Conservation (phyloP, 441 rosid species). For the Aleurites moluccanus region DNA sequence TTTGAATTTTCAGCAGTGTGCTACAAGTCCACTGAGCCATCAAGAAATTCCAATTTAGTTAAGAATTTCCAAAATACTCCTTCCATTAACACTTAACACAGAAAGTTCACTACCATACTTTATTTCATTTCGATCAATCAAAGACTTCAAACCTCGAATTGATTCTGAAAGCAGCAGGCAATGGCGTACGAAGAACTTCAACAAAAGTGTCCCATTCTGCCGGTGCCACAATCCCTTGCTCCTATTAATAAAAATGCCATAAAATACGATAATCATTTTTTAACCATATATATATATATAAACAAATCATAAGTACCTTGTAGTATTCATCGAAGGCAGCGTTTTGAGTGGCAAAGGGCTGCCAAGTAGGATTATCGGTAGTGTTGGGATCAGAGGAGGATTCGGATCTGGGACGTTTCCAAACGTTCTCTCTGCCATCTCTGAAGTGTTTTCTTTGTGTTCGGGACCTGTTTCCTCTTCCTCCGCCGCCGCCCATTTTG, state of each 20-base stretch:
- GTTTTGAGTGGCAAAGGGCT: constrained; percentile 75
- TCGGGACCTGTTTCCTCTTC: constrained; percentile 63
- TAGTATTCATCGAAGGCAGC: constrained; percentile 81
- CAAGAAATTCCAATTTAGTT: too few relatives aligned
- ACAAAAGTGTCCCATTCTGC: constrained; percentile 86
- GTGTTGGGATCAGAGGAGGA: constrained; percentile 39
- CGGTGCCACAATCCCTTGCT: constrained; percentile 67
- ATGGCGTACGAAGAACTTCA: constrained; percentile 69
- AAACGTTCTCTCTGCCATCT: constrained; percentile 68
- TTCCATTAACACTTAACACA: too few relatives aligned
- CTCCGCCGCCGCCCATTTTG: constrained; percentile 42
- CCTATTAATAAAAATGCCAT: constrained; percentile 37
- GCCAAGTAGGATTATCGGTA: constrained; percentile 51
- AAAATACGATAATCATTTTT: not conserved
- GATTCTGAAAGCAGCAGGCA: constrained; percentile 94
- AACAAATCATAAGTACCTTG: constrained; percentile 45
- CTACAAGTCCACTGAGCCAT: too few relatives aligned
- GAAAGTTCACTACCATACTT: too few relatives aligned
- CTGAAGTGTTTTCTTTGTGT: constrained; percentile 63
- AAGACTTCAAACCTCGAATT: constrained; percentile 56
- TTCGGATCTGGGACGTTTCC: constrained; percentile 70
- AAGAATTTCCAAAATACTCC: too few relatives aligned
- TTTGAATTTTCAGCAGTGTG: too few relatives aligned
- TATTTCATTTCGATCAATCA: not conserved
- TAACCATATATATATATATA: not conserved